Evolutionary conservation across 1,284 basidiomycete species (phyloP), one percentile per base, ranked within the genome.

Genomic region (Malassezia dermatis): DNA sequence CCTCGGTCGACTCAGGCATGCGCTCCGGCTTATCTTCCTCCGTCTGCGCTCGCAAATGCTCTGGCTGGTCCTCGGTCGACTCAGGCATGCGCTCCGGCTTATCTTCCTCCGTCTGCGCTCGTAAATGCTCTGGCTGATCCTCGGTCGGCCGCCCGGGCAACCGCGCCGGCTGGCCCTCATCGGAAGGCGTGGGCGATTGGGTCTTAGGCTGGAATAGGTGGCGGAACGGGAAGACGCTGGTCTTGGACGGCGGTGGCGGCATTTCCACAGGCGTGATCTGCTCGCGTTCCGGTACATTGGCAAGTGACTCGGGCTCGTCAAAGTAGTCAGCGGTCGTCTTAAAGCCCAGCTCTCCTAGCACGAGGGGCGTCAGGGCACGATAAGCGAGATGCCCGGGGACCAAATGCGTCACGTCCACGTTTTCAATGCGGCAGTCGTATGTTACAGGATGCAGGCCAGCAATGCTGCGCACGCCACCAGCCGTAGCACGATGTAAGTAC

Each of bases 281-380:
- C 45, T 73, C 63, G 24, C 71, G 52, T 42, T 73, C 71, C 2
- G 70, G 71, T 5, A 74, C 64, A 26, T 63, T 61, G 21, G 60
- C 59, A 19, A 74, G 56, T 30, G 71, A 67, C 40, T 73, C 71
- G 5, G 71, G 71, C 59, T 74, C 71, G 52, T 74, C 71, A 60
- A 74, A 74, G 63, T 71, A 74, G 56, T 74, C 71, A 1, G 71
- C 71, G 0, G 70, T 73, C 15, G 65, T 67, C 32, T 64, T 60
- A 59, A 74, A 74, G 31, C 71, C 71, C 4, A 74, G 62, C 61
- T 74, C 67, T 44, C 66, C 57, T 17, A 74, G 60, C 10, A 74
- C 69, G 7, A 73, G 60, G 23, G 71, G 71, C 62, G 69, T 74
- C 44, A 72, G 45, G 2, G 71, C 63, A 15, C 71, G 67, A 42